Percentiles rank a stretch among this genome's conserved stretches.
phyloP scores from a whole-genome alignment of 108 stramenopile species.

The Skeletonema tropicum region DNA sequence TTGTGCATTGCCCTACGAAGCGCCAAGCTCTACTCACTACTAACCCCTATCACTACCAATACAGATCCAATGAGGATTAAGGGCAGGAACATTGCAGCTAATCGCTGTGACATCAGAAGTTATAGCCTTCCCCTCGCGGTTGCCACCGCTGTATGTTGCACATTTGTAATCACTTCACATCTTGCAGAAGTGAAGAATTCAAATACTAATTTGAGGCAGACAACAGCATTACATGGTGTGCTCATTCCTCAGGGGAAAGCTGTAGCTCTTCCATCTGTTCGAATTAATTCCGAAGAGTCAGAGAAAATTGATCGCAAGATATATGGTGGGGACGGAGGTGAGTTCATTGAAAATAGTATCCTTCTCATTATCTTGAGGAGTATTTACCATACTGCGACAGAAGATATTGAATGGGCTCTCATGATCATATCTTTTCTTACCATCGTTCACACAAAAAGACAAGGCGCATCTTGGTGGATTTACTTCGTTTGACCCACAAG shows the following conservation, averaged over 20 bases:
- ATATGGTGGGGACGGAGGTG: conserved; percentile 69
- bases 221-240: neutral
- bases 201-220: neutral
- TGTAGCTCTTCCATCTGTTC: conserved; percentile 40
- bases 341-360: neutral
- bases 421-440: too few relatives aligned
- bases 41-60: too few relatives aligned
- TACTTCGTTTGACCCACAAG: conserved; percentile 59
- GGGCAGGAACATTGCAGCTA: too few relatives aligned
- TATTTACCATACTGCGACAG: too few relatives aligned
- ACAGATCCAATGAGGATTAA: too few relatives aligned
- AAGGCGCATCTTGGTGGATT: conserved; percentile 80
- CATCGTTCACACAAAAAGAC: conserved; percentile 30
- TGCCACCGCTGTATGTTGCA: neutral
- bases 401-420: too few relatives aligned
- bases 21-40: too few relatives aligned
- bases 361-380: too few relatives aligned
- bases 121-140: neutral
- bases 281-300: conserved; percentile 25
- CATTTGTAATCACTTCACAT: neutral
- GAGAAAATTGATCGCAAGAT: conserved; percentile 25
- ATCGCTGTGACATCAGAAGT: too few relatives aligned
- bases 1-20: too few relatives aligned
- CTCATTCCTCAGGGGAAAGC: neutral
- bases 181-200: neutral